phyloP scores from a whole-genome alignment of 176 grass and related monocot genomes.

The Juncus effusus region DNA sequence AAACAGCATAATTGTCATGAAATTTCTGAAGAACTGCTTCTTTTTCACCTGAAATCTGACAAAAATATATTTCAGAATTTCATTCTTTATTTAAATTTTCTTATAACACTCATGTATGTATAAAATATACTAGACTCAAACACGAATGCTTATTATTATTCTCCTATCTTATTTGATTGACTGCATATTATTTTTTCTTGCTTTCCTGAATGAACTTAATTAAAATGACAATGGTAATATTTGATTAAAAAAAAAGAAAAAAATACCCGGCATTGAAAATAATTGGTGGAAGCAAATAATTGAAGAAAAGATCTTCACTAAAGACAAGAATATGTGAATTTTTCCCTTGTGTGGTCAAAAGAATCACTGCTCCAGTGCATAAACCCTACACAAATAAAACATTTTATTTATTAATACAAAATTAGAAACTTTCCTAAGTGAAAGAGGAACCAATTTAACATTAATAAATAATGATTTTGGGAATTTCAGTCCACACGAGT shows the following conservation, averaged over 20 bases:
- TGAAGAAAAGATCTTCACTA: constrained; percentile 99
- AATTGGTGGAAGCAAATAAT: constrained; percentile 93
- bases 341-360: constrained; percentile 76
- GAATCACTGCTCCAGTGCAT: constrained; percentile 77
- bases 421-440: not conserved
- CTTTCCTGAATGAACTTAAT: no score
- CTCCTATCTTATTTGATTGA: no score
- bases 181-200: no score
- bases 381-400: constrained; percentile 48
- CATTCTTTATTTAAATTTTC: no score
- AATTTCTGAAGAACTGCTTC: constrained; percentile 97
- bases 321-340: constrained; percentile 94
- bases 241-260: constrained; percentile 29
- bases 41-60: constrained; percentile 92
- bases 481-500: not conserved
- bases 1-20: constrained; percentile 92
- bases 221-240: not conserved
- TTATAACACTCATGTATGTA: no score
- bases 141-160: no score
- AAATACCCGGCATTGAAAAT: constrained; percentile 97
- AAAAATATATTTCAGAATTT: no score
- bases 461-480: no score
- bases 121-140: no score
- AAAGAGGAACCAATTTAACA: not conserved
- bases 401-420: not conserved